Evolutionary conservation across 1,139 yeast genomes (phyloP), one percentile per base, ranked within the genome.

Genomic region (Suhomyces panamericanus): DNA sequence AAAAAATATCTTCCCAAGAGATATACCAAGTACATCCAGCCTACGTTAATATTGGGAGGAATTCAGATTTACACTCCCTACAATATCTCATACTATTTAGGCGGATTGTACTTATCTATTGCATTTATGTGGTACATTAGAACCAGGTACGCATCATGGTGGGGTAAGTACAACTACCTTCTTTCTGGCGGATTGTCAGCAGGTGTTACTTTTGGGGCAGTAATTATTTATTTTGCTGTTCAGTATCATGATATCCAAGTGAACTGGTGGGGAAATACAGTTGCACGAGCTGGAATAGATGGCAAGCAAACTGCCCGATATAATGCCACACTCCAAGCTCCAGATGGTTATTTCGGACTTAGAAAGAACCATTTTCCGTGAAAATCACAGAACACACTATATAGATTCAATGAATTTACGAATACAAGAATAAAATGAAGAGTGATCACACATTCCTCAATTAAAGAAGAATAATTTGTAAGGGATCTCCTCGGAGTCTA

Each of bases 121-220:
- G 47, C 45, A 12, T 57, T 53, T 38, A 58, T 57, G 60, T 45
- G 40, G 41, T 49, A 49, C 44, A 46, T 57, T 36, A 54, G 51
- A 41, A 49, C 41, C 16, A 39, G 50, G 16, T 54, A 48, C 48
- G 30, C 49, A 17, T 47, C 52, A 11, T 58, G 55, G 52, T 58
- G 59, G 57, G 45, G 51, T 31, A 58, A 57, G 51, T 58, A 58
- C 38, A 58, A 56, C 42, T 58, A 55, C 35, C 39, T 58, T 12
- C 50, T 57, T 40, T 43, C 55, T 4, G 55, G 55, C 5, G 59
- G 53, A 0, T 46, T 56, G 48, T 38, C 52, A 17, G 60, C 61
- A 7, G 61, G 61, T 32, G 55, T 54, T 29, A 58, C 60, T 1
- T 56, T 56, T 41, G 38, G 54, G 39, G 50, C 50, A 11, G 45